These are phyloP conservation scores for Oryza nivara DNA, from an alignment of 176 grass and related monocot species.

Conservation along the genomic window DNA sequence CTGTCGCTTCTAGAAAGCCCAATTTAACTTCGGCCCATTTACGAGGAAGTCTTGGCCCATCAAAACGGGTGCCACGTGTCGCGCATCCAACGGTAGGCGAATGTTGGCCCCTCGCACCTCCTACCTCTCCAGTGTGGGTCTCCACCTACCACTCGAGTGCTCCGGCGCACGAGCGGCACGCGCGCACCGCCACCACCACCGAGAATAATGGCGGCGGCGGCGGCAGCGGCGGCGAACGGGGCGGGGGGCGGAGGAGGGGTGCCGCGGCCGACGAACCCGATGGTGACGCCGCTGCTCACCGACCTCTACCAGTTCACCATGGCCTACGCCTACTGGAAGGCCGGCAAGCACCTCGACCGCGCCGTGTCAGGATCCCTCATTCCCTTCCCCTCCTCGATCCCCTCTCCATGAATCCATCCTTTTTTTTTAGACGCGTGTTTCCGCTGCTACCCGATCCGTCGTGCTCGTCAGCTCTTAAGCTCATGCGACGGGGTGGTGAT, in stretches of 20 bases:
- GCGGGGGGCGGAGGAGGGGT: conserved; percentile 12
- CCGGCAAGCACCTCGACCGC: conserved; percentile 88
- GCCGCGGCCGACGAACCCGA: conserved; percentile 78
- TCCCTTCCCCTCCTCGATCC: background rate
- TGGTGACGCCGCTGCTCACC: conserved; percentile 90
- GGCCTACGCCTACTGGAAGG: conserved; percentile 99
- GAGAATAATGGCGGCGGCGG: conserved; percentile 24
- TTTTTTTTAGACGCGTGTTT: background rate
- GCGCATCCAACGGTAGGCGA: background rate
- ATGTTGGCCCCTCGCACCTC: background rate
- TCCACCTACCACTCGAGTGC: background rate
- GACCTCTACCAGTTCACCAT: conserved; percentile 99
- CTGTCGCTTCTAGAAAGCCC: background rate
- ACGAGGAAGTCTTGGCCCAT: background rate
- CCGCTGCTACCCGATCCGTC: background rate
- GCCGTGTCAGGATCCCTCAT: conserved; percentile 59
- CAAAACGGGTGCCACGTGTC: background rate
- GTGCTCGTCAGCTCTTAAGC: background rate
- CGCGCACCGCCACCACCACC: background rate
- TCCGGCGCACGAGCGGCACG: background rate
- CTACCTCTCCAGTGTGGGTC: background rate
- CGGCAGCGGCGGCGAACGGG: conserved; percentile 45
- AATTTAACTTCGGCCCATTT: background rate
- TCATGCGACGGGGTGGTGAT: background rate
- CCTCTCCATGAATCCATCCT: background rate